phyloP scores from a whole-genome alignment of 1,139 yeast genomes.

The Taiozyma sp. region DNA sequence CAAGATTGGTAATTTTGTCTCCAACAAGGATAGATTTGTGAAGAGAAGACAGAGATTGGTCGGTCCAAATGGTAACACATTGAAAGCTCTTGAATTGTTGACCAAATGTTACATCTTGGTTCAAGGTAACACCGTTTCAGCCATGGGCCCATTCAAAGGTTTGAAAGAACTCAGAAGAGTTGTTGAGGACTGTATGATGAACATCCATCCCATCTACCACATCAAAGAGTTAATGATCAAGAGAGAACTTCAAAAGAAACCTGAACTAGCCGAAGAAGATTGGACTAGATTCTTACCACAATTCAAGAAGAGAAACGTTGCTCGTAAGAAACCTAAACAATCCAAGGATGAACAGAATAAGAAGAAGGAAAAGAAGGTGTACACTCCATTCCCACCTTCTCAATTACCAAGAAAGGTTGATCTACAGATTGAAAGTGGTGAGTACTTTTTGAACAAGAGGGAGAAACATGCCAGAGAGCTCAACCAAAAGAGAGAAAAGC shows the following conservation, averaged over 20 bases:
- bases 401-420: constrained; percentile 97
- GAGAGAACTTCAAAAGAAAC: constrained; percentile 89
- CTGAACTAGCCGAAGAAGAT: constrained; percentile 91
- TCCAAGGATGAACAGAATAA: constrained; percentile 38
- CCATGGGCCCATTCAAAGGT: constrained; percentile 96
- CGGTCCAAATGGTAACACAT: constrained; percentile 95
- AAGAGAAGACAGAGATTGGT: constrained; percentile 95
- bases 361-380: constrained; percentile 69
- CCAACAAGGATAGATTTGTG: constrained; percentile 88
- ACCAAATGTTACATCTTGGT: constrained; percentile 93
- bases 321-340: constrained; percentile 82
- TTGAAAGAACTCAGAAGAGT: constrained; percentile 88
- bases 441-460: constrained; percentile 83
- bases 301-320: constrained; percentile 94
- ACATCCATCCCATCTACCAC: constrained; percentile 93
- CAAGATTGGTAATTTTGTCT: constrained; percentile 84
- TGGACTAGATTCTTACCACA: constrained; percentile 97
- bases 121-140: constrained; percentile 96
- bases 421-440: constrained; percentile 97
- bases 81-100: constrained; percentile 88
- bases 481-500: constrained; percentile 75
- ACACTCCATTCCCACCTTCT: constrained; percentile 99
- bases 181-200: constrained; percentile 96
- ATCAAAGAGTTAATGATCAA: constrained; percentile 97
- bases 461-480: constrained; percentile 71